Conservation (phyloP, 179 eudicot genomes). For the Carnegiea gigantea region DNA sequence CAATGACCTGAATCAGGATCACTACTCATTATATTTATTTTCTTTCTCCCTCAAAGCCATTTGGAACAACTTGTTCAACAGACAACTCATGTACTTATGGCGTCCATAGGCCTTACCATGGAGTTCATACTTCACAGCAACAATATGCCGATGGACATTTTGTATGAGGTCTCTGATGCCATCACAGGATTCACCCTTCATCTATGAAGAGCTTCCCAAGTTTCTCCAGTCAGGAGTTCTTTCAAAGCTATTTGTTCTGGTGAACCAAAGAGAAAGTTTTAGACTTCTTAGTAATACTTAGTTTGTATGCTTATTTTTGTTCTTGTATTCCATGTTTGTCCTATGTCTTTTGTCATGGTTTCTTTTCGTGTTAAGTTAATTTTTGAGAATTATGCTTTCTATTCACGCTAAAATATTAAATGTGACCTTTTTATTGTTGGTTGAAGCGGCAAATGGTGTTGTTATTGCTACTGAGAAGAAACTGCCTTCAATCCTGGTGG, state of each 20-base stretch:
- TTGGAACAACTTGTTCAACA: not conserved
- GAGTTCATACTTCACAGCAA: not conserved
- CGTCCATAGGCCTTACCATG: not conserved
- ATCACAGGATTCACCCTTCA: not conserved
- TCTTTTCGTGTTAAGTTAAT: not conserved
- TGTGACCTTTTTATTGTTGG: not conserved
- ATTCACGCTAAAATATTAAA: not conserved
- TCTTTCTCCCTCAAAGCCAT: not conserved
- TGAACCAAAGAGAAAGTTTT: not conserved
- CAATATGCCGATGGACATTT: too few species aligned
- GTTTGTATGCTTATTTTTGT: not conserved
- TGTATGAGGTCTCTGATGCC: not conserved
- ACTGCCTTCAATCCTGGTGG: conserved; percentile 71
- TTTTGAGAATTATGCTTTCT: not conserved
- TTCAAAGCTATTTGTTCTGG: too few species aligned
- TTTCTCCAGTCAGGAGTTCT: not conserved
- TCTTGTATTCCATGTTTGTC: not conserved
- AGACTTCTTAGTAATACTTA: not conserved
- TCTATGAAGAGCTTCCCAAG: not conserved
- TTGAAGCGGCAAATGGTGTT: conserved; percentile 87
- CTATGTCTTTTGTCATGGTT: not conserved
- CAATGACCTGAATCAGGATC: too few species aligned
- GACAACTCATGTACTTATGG: not conserved
- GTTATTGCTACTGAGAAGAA: conserved; percentile 88
- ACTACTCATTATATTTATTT: too few species aligned